Base-by-base conservation (phyloP, 1,139 yeast genomes). In the Kodamaea sp. region DNA sequence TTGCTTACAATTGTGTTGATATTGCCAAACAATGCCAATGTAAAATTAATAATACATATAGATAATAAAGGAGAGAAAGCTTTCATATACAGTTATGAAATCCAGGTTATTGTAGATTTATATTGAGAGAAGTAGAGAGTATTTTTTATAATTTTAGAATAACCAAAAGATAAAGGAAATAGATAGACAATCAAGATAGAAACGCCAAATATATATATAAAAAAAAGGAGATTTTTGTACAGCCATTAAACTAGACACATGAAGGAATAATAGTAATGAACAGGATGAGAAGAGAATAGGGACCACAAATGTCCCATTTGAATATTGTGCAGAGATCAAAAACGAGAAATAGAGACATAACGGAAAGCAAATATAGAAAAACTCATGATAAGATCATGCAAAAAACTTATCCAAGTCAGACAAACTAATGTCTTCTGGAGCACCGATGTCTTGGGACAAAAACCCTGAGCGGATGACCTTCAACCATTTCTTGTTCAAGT, bases 371-470 rank as follows among this genome's bases (percentile, higher is more conserved):
- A 21, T 21, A n/a, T 9, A 21, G 13, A 9, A 8, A 11, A 15
- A 15, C 5, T 6, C 19, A 28, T 18, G 14, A 6, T 7, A 12
- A 13, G 18, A 14, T 32, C 26, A 38, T 10, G 39, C 38, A 15
- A 83, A 82, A 53, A 83, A 69, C 44, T 76, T 76, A 52, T 84
- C 94, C 47, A 84, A 63, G 48, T 84, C 92, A 29, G 85, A 82
- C 50, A 83, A 68, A 27, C 87, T 78, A 21, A 80, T 70, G 46
- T 83, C 84, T 61, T 84, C 94, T 6, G 94, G 94, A 26, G 85
- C 70, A 19, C 80, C 84, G 47, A 84, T 83, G 45, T 83, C 90
- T 55, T 81, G 84, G 31, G 82, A 73, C 53, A 83, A 66, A 54
- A 83, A 84, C 7, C 94, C 92, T 10, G 83, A 77, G 51, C 87